Conservation (phyloP, 257 asterid genomes). For the Nicotiana paniculata region DNA sequence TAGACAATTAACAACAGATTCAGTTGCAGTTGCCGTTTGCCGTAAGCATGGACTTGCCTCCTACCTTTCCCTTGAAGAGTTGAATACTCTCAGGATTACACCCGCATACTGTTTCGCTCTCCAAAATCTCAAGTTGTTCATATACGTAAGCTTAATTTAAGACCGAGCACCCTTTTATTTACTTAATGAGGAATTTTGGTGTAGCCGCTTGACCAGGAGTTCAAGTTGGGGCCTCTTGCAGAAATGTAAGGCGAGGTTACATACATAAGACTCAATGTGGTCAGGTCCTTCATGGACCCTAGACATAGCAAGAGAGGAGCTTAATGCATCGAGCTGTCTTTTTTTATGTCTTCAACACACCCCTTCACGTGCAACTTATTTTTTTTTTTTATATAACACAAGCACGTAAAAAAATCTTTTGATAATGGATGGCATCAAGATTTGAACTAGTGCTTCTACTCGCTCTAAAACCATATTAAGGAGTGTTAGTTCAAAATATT, state of each 20-base stretch:
- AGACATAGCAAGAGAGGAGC: no score
- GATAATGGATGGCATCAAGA: no score
- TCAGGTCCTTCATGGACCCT: no score
- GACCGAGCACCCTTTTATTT: background rate
- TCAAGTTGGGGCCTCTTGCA: no score
- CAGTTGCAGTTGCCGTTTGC: conserved; percentile 15
- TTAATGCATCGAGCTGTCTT: no score
- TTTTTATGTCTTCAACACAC: conserved; percentile 12
- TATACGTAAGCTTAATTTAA: conserved; percentile 19
- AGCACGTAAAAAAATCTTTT: no score
- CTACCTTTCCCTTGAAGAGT: conserved; percentile 17
- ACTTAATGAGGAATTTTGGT: background rate
- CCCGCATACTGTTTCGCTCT: background rate
- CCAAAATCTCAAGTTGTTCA: conserved; percentile 16
- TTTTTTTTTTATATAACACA: background rate
- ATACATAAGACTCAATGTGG: no score
- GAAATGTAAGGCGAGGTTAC: no score
- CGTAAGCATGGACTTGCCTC: conserved; percentile 22
- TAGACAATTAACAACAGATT: background rate
- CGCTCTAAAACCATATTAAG: no score
- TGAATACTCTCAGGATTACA: conserved; percentile 15
- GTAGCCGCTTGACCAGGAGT: no score
- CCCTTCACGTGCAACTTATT: background rate
- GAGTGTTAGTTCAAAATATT: no score
- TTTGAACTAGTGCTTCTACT: no score